Conservation (phyloP, 306 rosid genomes). For the Astragalus membranaceus region DNA sequence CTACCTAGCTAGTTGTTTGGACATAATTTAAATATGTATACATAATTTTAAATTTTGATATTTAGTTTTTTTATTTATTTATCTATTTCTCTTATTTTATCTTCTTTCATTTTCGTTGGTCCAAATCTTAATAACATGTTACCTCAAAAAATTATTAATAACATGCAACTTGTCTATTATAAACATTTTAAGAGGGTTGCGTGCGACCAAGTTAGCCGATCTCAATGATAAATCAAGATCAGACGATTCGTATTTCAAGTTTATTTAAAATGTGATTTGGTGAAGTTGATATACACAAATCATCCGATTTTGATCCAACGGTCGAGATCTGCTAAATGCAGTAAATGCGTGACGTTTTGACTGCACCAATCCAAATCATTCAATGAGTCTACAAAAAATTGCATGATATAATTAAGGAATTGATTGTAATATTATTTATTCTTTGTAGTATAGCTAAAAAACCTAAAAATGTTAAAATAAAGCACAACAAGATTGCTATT, state of each 20-base stretch:
- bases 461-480: slow-evolving; percentile 11
- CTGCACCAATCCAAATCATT: too few species aligned
- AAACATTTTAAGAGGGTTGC: neutral
- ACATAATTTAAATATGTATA: neutral
- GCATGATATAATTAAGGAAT: neutral
- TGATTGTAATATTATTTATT: neutral
- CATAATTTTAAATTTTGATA: neutral
- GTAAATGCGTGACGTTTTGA: too few species aligned
- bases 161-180: neutral
- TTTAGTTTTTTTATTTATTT: neutral
- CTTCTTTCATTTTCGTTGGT: neutral
- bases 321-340: too few species aligned
- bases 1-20: neutral
- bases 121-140: neutral
- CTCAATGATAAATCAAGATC: too few species aligned
- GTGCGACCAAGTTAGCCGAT: too few species aligned
- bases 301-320: too few species aligned
- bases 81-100: neutral
- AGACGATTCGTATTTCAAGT: too few species aligned
- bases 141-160: too few species aligned
- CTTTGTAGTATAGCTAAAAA: neutral
- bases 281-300: too few species aligned
- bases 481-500: neutral
- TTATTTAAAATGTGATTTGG: too few species aligned
- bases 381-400: neutral